Base-by-base conservation (phyloP, 1,284 basidiomycete genomes). In the Pseudozyma sp. region DNA sequence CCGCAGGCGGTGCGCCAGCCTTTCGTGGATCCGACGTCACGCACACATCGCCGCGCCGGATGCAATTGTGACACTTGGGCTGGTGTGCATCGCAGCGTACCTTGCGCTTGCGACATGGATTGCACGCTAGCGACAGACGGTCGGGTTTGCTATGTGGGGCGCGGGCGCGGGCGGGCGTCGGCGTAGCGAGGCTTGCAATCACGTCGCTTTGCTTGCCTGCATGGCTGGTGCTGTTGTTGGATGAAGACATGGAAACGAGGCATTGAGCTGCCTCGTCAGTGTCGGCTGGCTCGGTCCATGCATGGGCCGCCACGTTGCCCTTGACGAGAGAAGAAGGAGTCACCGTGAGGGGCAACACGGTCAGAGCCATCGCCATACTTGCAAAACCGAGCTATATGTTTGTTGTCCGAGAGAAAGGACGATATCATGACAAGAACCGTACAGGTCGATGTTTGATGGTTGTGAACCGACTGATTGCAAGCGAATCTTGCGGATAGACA, bases 101-200 rank as follows among this genome's bases (percentile, higher is more conserved):
- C 42, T 58, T 58, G 40, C 56, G 56, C 43, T 58, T 58, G 33
- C 56, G 56, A 30, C 56, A 58, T 11, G 46, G 24, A 30, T 51
- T 48, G 11, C 56, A 58, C 3, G 56, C 56, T 10, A 58, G 48
- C 9, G 49, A 49, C 0, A 58, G 42, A 10, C 56, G 56, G 19
- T 51, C 49, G 5, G 56, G 56, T 33, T 58, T 58, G 43, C 56
- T 58, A n/a, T 50, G 48, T 8, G 47, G 47, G 4, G 42, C 42
- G 7, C 48, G 56, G n/a, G 56, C 17, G 16, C 48, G 56, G n/a
- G 56, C 17, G 16, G 33, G 8, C 16, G 48, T 34, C 6, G 40
- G 11, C 4, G 11, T 2, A 29, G 34, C n/a, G 5, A 35, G 3
- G 6, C 40, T 44, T 30, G 24, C n/a, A 33, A 31, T 45, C 30